Evolutionary conservation across 352 stramenopile species (phyloP), one percentile per base, ranked within the genome.

Genomic region (Phytophthora quininea): DNA sequence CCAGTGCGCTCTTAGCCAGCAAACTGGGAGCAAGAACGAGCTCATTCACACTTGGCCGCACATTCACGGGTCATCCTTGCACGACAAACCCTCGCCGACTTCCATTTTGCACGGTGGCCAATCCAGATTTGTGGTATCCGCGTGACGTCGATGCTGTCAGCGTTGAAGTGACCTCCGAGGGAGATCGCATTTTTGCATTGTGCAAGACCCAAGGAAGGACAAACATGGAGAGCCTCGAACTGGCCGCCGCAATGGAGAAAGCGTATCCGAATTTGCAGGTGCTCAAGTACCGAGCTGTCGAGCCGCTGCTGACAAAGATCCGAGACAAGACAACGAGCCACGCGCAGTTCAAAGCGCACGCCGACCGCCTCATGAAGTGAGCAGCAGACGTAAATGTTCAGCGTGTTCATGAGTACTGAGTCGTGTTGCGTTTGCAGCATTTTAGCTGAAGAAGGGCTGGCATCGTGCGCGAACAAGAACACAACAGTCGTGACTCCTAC

Each of bases 311-410:
- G 56, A 71, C 80, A 60, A 90, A 90, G 74, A 80, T 90, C 63
- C 81, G 81, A 54, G 82, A 92, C 58, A 54, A 76, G 53, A 73
- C 63, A n/a, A 89, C 81, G 66, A 60, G 69, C 30, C 80, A 89
- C 53, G 77, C 72, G 57, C 69, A 89, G 58, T 92, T 92, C 71
- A 90, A 90, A 75, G 76, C 84, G 62, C 89, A 84, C 57, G 74
- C 84, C n/a, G 84, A 92, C 60, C 84, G 84, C 2, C 69, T 92
- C 70, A 90, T 92, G 84, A 67, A 70, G 84, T 90, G 58, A 19
- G 66, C 69, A 30, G 35, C 4, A 24, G 19, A 4, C 55, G 46
- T 11, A 40, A 6, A 11, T 40, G 35, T 11, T 40, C 10, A 40
- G 6, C 10, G 35, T 11, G 35, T 11, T 40, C 35, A 40, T 40